Percentiles rank a stretch among this genome's conserved stretches.
phyloP scores from a whole-genome alignment of 2,329 filamentous ascomycete genomes.

The Monilinia fructigena region DNA sequence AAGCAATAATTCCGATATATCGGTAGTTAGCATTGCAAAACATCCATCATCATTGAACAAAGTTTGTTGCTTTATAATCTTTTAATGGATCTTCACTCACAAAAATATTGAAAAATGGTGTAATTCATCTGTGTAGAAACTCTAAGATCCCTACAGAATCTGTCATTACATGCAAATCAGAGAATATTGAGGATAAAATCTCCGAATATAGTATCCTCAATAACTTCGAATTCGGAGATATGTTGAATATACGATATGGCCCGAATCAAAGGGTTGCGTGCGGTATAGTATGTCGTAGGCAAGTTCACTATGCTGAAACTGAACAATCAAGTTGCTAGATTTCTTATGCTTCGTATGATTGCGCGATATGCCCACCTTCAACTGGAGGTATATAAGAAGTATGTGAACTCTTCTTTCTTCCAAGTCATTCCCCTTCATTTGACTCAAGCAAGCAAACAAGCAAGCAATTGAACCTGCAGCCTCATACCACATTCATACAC shows the following conservation, averaged over 20 bases:
- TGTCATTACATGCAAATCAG: neutral
- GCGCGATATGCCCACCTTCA: neutral
- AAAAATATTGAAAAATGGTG: neutral
- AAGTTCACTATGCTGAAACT: neutral
- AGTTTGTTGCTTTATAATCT: slow-evolving; percentile 1
- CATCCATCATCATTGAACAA: no score
- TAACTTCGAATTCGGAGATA: neutral
- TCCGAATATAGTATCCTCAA: neutral
- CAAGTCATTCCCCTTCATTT: neutral
- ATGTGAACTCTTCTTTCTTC: neutral
- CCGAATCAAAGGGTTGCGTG: no score
- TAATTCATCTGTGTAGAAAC: slow-evolving; percentile 2
- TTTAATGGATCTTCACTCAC: neutral
- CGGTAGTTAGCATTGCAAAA: neutral
- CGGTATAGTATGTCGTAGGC: neutral
- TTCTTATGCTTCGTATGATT: neutral
- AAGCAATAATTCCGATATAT: neutral
- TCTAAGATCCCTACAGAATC: neutral
- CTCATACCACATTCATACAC: neutral
- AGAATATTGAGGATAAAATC: neutral
- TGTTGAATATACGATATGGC: neutral
- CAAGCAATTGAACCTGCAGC: neutral
- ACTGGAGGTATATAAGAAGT: neutral
- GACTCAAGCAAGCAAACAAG: neutral
- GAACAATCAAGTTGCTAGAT: neutral